Evolutionary conservation across 2,329 filamentous ascomycete genomes (phyloP).

Genomic region (Venturia oleaginea): DNA sequence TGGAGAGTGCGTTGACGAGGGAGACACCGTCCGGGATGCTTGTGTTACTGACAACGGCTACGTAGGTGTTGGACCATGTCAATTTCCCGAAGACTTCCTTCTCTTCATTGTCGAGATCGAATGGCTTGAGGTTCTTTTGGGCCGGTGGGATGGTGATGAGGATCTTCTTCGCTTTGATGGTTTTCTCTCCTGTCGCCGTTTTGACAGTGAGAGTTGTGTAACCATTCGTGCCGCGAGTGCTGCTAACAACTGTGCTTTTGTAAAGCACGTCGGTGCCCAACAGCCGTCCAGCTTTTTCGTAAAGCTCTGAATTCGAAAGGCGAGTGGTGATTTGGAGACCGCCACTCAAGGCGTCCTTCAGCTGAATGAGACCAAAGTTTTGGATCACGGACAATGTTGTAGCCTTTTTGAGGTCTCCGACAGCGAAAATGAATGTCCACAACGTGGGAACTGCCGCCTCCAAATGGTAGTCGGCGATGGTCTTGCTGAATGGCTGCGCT

Average conservation of each 20-base stretch:
- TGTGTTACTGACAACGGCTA: background rate
- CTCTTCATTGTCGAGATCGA: slow-evolving; percentile 1
- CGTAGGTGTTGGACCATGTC: background rate
- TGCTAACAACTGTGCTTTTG: background rate
- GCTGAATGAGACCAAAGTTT: background rate
- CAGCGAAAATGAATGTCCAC: background rate
- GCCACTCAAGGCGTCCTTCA: background rate
- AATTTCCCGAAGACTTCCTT: background rate
- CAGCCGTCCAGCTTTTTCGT: background rate
- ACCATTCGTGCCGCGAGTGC: background rate
- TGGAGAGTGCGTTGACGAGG: background rate
- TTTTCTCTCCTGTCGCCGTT: background rate
- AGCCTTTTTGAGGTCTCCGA: background rate
- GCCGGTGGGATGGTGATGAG: slow-evolving; percentile 9
- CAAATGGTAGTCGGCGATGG: background rate
- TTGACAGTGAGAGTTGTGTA: background rate
- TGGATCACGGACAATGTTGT: background rate
- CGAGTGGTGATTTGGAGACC: background rate
- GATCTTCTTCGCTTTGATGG: slow-evolving; percentile 10
- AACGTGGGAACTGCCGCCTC: background rate
- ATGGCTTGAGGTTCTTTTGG: background rate
- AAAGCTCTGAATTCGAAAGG: background rate
- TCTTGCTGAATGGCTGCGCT: slow-evolving; percentile 6
- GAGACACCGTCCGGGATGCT: background rate
- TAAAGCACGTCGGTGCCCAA: slow-evolving; percentile 5